Evolutionary conservation across 129 eudicot species (phyloP).

Genomic region (Chrysanthemum lavandulifolium): DNA sequence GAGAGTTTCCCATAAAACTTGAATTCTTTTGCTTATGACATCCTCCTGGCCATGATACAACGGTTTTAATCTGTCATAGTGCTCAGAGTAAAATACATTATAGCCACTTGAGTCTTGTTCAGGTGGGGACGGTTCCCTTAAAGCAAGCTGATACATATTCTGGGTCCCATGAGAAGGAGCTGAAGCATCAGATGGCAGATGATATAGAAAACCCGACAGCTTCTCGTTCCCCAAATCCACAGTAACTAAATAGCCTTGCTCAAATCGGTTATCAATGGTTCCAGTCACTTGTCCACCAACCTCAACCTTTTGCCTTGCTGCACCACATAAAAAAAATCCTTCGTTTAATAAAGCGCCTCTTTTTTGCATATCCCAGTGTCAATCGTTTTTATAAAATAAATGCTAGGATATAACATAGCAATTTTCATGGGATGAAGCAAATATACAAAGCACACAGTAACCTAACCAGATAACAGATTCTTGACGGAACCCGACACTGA

Average conservation of each 20-base stretch:
- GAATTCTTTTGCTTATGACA: constrained; percentile 62
- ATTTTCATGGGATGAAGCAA: constrained; percentile 11
- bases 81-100: constrained; percentile 67
- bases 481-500: constrained; percentile 44
- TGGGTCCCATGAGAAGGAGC: constrained; percentile 41
- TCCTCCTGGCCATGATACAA: constrained; percentile 63
- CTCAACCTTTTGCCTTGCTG: constrained; percentile 50
- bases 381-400: too few species aligned
- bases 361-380: neutral
- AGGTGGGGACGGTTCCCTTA: constrained; percentile 58
- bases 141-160: constrained; percentile 50
- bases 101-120: constrained; percentile 62
- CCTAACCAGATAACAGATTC: constrained; percentile 54
- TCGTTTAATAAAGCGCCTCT: neutral
- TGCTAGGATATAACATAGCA: neutral
- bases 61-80: constrained; percentile 52
- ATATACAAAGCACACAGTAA: constrained; percentile 3
- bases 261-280: constrained; percentile 81
- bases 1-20: constrained; percentile 54
- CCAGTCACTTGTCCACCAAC: constrained; percentile 66
- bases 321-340: constrained; percentile 15
- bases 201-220: constrained; percentile 85
- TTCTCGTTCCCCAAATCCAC: constrained; percentile 72
- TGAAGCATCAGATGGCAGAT: constrained; percentile 44
- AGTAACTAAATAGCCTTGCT: constrained; percentile 71